Conservation (phyloP, 179 eudicot genomes). For the Nepenthes alata region DNA sequence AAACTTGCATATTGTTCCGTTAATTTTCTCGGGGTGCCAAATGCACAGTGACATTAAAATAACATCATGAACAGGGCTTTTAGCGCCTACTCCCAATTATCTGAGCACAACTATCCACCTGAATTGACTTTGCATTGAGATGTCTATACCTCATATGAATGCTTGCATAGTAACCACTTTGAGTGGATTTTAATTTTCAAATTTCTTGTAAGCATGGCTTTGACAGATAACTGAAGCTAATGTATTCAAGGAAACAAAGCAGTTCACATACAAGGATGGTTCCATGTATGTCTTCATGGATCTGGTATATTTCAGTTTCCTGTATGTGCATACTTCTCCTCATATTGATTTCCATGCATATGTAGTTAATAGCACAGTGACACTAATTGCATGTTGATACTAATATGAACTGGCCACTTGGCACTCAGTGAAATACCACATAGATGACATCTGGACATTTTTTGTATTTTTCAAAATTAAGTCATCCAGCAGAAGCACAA, state of each 20-base stretch:
- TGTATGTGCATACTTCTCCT: neutral
- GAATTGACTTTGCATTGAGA: neutral
- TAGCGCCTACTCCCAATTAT: neutral
- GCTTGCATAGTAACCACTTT: neutral
- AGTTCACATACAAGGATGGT: slow-evolving; percentile 89
- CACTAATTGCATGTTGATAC: too few species aligned
- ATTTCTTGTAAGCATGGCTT: slow-evolving; percentile 10
- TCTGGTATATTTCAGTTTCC: slow-evolving; percentile 30
- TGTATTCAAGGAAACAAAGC: slow-evolving; percentile 81
- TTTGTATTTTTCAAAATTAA: too few species aligned
- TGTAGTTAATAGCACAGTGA: too few species aligned
- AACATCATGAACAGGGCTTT: neutral
- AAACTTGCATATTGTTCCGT: too few species aligned
- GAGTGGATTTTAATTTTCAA: neutral
- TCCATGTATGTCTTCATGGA: slow-evolving; percentile 82
- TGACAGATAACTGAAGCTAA: slow-evolving; percentile 62
- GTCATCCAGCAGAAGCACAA: too few species aligned
- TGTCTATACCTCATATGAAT: neutral
- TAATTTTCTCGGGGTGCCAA: too few species aligned
- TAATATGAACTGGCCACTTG: too few species aligned
- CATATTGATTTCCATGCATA: too few species aligned
- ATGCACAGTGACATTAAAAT: too few species aligned
- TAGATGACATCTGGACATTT: too few species aligned
- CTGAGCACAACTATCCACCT: neutral
- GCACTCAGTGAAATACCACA: too few species aligned